Base-by-base conservation (phyloP, 768 basidiomycete species). In the Lanmaoa pseudosensibilis region DNA sequence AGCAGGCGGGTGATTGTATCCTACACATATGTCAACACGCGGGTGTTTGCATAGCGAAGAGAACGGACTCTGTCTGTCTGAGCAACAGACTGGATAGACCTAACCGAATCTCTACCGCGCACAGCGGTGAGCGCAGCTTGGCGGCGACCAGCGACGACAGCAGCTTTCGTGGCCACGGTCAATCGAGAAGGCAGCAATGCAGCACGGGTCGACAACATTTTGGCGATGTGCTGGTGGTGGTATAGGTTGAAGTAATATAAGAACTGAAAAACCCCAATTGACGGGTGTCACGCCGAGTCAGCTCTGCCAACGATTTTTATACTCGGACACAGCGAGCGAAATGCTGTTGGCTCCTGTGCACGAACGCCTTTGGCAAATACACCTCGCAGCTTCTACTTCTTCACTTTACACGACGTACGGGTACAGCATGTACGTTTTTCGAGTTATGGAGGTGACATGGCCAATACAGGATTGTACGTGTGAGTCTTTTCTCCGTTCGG, bases 1-100 rank as follows among this genome's bases (percentile, higher is more conserved):
- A 99, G 82, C 13, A 99, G 80, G 45, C 97, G 89, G 50, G 93
- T 94, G 65, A 99, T 98, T 2, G 96, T 98, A 68, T 99, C 97
- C 95, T 96, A 56, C 11, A 27, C 23, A 10, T 5, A 23, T n/a
- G 52, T 61, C 41, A 59, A 58, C 15, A 49, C 10, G 10, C 2
- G 8, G 16, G 27, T n/a, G 19, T 38, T 40, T 18, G 54, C 5
- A n/a, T 30, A 44, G 27, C 25, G 23, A 30, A 39, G 25, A 50
- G 19, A 51, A 78, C 81, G 40, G 62, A 90, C 88, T 66, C 88
- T 76, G 75, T 91, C 88, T 7, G 88, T 87, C 69, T 90, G 88
- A 10, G 86, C 84, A 56, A 81, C 78, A 59, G 83, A 81, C 64
- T 86, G 85, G 50, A 87, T 75, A 50, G 72, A 74, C 45, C 83